Evolutionary conservation across 192 early-diverging fungal genomes (phyloP).

Genomic region (Fimicolochytrium jonesii): DNA sequence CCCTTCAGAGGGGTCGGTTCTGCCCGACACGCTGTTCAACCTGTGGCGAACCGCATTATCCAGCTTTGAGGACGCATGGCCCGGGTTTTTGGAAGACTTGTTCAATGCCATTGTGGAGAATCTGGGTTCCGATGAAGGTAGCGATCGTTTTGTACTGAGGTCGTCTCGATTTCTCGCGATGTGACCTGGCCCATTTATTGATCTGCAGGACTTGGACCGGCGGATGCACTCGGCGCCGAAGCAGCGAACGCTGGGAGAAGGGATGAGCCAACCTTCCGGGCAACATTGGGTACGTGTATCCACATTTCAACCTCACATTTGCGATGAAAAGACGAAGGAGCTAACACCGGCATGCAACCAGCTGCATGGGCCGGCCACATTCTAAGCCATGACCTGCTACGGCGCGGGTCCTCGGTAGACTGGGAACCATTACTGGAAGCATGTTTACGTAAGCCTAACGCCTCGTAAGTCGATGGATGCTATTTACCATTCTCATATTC

Average conservation of each 20-base stretch:
- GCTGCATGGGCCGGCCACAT: conserved; percentile 21
- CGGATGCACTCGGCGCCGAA: too few relatives aligned
- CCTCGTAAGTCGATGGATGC: conserved; percentile 6
- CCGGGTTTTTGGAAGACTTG: conserved; percentile 36
- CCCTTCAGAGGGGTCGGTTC: background rate
- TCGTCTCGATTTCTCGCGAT: too few relatives aligned
- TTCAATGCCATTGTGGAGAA: conserved; percentile 28
- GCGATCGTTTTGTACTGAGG: too few relatives aligned
- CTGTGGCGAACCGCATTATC: conserved; percentile 27
- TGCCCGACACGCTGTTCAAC: background rate
- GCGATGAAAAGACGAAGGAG: too few relatives aligned
- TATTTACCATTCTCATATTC: too few relatives aligned
- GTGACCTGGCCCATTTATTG: too few relatives aligned
- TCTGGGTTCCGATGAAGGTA: too few relatives aligned
- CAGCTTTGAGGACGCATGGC: conserved; percentile 38
- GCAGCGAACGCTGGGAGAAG: too few relatives aligned
- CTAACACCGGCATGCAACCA: too few relatives aligned
- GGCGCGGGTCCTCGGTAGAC: background rate
- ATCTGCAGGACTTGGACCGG: too few relatives aligned
- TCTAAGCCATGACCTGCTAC: background rate
- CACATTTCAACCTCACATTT: too few relatives aligned
- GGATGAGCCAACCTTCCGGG: background rate
- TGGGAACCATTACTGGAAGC: conserved; percentile 8
- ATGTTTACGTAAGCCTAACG: background rate
- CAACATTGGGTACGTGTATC: conserved; percentile 1